Percentiles rank a stretch among this genome's conserved stretches.
Evolutionary conservation across 2,329 filamentous ascomycete species (phyloP).

Genomic region (Blastomyces gilchristii): DNA sequence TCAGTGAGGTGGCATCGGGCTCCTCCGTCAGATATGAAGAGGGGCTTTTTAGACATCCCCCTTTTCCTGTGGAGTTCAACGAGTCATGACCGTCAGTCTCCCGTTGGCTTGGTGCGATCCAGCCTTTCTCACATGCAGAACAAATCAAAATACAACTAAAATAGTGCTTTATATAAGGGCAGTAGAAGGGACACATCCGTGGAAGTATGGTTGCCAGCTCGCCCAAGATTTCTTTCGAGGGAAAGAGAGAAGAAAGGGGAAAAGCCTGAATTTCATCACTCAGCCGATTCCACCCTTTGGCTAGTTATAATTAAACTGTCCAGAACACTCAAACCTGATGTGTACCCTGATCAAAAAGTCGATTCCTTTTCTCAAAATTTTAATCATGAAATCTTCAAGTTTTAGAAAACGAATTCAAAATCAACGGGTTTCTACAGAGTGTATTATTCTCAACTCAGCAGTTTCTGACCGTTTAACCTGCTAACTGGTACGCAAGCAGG

Average conservation of each 20-base stretch:
- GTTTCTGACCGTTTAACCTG: too few species aligned
- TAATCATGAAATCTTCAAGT: neutral
- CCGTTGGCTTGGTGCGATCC: neutral
- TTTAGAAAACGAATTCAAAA: neutral
- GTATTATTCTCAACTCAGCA: too few species aligned
- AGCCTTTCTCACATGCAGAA: neutral
- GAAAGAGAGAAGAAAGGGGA: neutral
- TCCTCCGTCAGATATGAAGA: neutral
- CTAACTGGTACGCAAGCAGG: too few species aligned
- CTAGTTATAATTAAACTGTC: too few species aligned
- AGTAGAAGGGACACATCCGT: neutral
- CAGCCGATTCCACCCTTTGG: too few species aligned
- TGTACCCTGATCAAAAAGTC: neutral
- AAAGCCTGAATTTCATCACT: neutral
- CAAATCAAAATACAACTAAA: neutral
- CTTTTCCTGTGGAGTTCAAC: neutral
- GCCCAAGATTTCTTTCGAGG: neutral
- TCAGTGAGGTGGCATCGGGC: neutral
- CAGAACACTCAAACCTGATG: too few species aligned
- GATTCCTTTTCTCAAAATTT: neutral
- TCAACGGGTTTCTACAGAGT: neutral
- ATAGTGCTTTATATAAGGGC: neutral
- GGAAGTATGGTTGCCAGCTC: too few species aligned
- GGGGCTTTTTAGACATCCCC: neutral
- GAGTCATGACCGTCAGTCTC: neutral